These are phyloP conservation scores for Mycena epipterygia DNA, from an alignment of 768 basidiomycete genomes.

Conservation along the genomic window DNA sequence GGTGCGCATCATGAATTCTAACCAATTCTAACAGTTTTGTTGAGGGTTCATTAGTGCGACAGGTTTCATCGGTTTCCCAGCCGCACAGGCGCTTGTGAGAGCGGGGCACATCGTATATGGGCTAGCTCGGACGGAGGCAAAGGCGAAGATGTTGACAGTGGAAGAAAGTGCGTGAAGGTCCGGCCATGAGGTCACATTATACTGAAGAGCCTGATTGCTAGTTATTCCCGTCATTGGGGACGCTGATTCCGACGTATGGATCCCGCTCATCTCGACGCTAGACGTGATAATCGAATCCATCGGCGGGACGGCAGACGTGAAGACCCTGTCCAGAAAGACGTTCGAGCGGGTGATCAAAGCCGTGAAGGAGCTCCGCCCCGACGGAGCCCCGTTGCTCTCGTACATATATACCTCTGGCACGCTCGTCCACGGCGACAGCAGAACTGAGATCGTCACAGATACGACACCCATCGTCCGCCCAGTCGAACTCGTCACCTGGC, in stretches of 20 bases:
- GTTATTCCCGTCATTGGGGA: conserved; percentile 34
- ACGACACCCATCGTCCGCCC: conserved; percentile 47
- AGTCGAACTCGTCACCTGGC: conserved; percentile 48
- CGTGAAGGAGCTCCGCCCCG: conserved; percentile 42
- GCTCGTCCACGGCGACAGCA: conserved; percentile 59
- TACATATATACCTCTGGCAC: conserved; percentile 63
- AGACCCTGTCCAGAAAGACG: conserved; percentile 34
- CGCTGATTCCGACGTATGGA: conserved; percentile 34
- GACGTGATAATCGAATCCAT: conserved; percentile 53
- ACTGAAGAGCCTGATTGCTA: conserved; percentile 18
- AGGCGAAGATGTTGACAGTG: conserved; percentile 48
- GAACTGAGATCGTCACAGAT: conserved; percentile 48
- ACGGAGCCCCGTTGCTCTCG: conserved; percentile 51
- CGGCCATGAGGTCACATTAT: not conserved
- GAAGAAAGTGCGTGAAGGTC: conserved; percentile 53
- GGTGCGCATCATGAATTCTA: conserved; percentile 22
- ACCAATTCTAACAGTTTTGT: no score
- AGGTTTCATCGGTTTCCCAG: conserved; percentile 55
- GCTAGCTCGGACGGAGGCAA: conserved; percentile 53
- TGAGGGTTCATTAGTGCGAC: conserved; percentile 48
- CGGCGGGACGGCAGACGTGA: conserved; percentile 38
- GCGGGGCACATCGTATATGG: conserved; percentile 63
- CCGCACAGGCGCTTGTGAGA: not conserved
- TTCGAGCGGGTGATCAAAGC: conserved; percentile 42
- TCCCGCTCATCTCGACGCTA: conserved; percentile 42